Percentiles rank a stretch among this genome's conserved stretches.
Evolutionary conservation across 2,329 filamentous ascomycete genomes (phyloP).

Genomic region (Hypomyces rosellus): DNA sequence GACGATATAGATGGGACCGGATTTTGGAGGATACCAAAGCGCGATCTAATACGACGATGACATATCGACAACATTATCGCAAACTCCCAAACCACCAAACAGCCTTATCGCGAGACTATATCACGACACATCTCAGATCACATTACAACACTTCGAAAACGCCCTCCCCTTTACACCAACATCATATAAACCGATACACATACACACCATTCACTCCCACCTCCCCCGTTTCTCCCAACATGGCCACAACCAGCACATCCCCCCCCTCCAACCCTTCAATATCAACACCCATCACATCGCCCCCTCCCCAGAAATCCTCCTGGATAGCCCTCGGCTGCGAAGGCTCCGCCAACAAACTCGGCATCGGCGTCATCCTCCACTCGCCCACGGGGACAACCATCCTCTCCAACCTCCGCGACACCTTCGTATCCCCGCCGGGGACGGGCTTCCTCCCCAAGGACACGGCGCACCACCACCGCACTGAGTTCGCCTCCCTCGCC

Average conservation of each 20-base stretch:
- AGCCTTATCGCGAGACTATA: too few species aligned
- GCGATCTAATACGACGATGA: too few species aligned
- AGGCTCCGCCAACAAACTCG: slow-evolving; percentile 96
- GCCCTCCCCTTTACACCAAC: too few species aligned
- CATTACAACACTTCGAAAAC: too few species aligned
- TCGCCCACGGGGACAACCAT: slow-evolving; percentile 52
- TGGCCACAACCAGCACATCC: not conserved
- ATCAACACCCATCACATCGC: not conserved
- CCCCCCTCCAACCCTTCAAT: not conserved
- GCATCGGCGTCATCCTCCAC: slow-evolving; percentile 86
- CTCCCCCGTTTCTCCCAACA: too few species aligned
- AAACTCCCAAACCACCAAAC: too few species aligned
- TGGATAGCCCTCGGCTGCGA: slow-evolving; percentile 61
- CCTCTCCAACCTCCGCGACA: slow-evolving; percentile 91
- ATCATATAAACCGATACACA: too few species aligned
- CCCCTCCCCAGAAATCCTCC: slow-evolving; percentile 13
- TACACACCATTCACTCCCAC: too few species aligned
- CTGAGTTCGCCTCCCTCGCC: slow-evolving; percentile 76
- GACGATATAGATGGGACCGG: too few species aligned
- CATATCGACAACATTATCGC: too few species aligned
- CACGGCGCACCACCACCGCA: slow-evolving; percentile 84
- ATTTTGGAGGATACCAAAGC: too few species aligned
- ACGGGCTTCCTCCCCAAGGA: slow-evolving; percentile 96
- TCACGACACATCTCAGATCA: too few species aligned
- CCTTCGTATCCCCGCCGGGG: slow-evolving; percentile 84